phyloP scores from a whole-genome alignment of 108 stramenopile genomes.

The Seminavis robusta region DNA sequence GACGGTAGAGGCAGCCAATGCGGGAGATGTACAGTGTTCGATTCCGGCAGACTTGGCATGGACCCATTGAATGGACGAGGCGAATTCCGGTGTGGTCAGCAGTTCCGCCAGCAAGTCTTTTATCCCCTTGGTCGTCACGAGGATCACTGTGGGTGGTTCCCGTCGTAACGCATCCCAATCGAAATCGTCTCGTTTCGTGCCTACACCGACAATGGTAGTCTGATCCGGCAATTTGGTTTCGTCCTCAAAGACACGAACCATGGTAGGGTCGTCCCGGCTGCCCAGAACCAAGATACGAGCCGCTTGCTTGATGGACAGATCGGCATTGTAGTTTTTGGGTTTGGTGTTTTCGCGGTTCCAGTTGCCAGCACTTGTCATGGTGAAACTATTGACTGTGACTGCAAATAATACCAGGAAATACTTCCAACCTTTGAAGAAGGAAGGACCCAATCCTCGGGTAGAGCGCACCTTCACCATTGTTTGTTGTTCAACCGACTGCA shows the following conservation, averaged over 20 bases:
- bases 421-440: no score
- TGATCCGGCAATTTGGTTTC: slow-evolving; percentile 51
- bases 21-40: slow-evolving; percentile 55
- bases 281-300: slow-evolving; percentile 49
- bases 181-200: slow-evolving; percentile 52
- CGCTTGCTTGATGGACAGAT: slow-evolving; percentile 48
- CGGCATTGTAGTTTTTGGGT: no score
- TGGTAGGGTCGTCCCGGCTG: slow-evolving; percentile 52
- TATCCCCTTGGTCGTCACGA: slow-evolving; percentile 61
- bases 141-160: slow-evolving; percentile 66
- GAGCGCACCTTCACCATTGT: no score
- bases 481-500: no score
- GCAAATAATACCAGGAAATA: no score
- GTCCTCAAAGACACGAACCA: slow-evolving; percentile 27
- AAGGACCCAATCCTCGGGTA: no score
- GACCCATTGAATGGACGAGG: slow-evolving; percentile 79
- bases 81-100: slow-evolving; percentile 44
- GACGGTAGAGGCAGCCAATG: slow-evolving; percentile 27
- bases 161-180: slow-evolving; percentile 31
- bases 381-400: no score
- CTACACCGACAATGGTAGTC: slow-evolving; percentile 49
- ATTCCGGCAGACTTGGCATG: slow-evolving; percentile 79
- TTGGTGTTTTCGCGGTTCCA: no score
- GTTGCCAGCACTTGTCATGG: no score
- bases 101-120: slow-evolving; percentile 41